Evolutionary conservation across 2,329 filamentous ascomycete genomes (phyloP).

Genomic region (Pseudogymnoascus sp.): DNA sequence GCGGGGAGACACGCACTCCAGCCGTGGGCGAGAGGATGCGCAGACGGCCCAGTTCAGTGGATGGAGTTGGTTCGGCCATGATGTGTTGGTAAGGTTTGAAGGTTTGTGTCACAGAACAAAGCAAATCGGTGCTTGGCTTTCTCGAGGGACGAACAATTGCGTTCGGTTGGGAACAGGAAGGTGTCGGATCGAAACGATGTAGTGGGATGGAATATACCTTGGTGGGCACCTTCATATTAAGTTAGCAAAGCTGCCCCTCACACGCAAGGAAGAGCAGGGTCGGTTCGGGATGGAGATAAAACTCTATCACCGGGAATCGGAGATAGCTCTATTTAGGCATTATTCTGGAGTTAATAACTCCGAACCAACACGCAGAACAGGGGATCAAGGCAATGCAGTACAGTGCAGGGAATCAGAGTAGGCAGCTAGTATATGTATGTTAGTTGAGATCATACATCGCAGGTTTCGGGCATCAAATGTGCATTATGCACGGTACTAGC

Average conservation of each 20-base stretch:
- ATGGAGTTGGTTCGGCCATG: slow-evolving; percentile 40
- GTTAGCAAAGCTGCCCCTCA: neutral
- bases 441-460: neutral
- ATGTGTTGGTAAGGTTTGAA: neutral
- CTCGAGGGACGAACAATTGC: neutral
- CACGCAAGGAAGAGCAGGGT: neutral
- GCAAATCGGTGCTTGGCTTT: neutral
- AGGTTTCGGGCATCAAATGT: neutral
- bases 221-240: too few relatives aligned
- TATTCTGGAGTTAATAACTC: neutral
- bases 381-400: neutral
- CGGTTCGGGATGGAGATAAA: neutral
- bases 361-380: neutral
- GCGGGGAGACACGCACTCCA: slow-evolving; percentile 55
- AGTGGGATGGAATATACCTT: neutral
- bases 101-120: neutral
- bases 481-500: too few relatives aligned
- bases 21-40: slow-evolving; percentile 59
- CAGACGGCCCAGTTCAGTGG: slow-evolving; percentile 55
- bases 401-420: neutral
- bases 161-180: neutral
- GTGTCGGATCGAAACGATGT: neutral
- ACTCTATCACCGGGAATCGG: neutral
- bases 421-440: neutral
- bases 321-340: neutral